These are phyloP conservation scores for Pholiota adiposa DNA, from an alignment of 1,284 basidiomycete species.

Conservation along the genomic window DNA sequence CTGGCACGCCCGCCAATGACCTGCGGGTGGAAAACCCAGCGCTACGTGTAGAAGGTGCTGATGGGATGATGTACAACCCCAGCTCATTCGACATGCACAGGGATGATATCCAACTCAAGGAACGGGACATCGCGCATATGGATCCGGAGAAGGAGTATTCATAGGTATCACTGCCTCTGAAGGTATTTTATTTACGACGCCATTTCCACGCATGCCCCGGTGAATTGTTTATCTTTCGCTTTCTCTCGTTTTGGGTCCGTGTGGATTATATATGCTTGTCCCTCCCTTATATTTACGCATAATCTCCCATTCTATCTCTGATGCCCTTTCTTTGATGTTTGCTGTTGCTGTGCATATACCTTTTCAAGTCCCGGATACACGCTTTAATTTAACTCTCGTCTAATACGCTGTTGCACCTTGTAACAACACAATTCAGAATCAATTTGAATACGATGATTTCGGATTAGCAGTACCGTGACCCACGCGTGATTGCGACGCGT, in stretches of 20 bases:
- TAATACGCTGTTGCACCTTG: slow-evolving; percentile 10
- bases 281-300: slow-evolving; percentile 3
- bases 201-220: not conserved
- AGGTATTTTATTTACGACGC: slow-evolving; percentile 11
- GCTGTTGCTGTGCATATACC: slow-evolving; percentile 3
- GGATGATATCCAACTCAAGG: slow-evolving; percentile 32
- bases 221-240: not conserved
- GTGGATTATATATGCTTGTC: slow-evolving; percentile 9
- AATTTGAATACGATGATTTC: too few species aligned
- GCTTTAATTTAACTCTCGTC: not conserved
- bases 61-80: slow-evolving; percentile 22
- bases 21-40: slow-evolving; percentile 40
- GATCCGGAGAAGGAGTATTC: slow-evolving; percentile 42
- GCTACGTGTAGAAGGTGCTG: slow-evolving; percentile 38
- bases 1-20: slow-evolving; percentile 50
- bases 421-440: not conserved
- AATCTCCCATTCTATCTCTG: slow-evolving; percentile 9
- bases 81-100: slow-evolving; percentile 37
- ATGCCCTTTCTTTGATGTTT: not conserved
- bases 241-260: slow-evolving; percentile 2
- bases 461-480: not conserved
- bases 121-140: slow-evolving; percentile 34
- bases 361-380: not conserved
- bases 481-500: not conserved
- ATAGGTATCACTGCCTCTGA: slow-evolving; percentile 30